Evolutionary conservation across 2,329 filamentous ascomycete species (phyloP).

Genomic region (Aspergillus thermomutatus): DNA sequence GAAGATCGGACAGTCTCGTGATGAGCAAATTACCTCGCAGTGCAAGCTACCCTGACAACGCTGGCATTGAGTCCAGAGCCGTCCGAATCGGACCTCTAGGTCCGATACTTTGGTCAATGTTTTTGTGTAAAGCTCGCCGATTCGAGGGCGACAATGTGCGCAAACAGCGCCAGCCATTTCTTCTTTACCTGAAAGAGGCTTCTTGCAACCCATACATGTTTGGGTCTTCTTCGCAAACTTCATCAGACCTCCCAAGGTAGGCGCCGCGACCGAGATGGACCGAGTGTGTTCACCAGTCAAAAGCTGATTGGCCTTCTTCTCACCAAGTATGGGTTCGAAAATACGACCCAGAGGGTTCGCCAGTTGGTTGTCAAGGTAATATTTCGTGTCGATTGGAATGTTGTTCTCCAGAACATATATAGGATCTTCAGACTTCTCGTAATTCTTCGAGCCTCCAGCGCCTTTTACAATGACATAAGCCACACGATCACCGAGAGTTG

Average conservation of each 20-base stretch:
- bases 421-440: conserved; percentile 94
- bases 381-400: conserved; percentile 94
- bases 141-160: conserved; percentile 74
- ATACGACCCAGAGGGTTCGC: conserved; percentile 92
- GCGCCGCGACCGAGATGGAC: conserved; percentile 88
- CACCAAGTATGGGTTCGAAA: conserved; percentile 95
- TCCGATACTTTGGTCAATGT: conserved; percentile 85
- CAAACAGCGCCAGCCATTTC: conserved; percentile 87
- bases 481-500: conserved; percentile 88
- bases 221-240: conserved; percentile 97
- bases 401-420: conserved; percentile 98
- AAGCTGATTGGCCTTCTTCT: conserved; percentile 82
- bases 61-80: conserved; percentile 98
- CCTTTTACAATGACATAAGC: conserved; percentile 98
- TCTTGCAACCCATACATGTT: conserved; percentile 99
- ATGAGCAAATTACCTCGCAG: conserved; percentile 95
- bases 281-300: conserved; percentile 92
- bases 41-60: conserved; percentile 97
- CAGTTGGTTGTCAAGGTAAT: conserved; percentile 97
- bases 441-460: conserved; percentile 84
- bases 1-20: conserved; percentile 96
- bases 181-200: conserved; percentile 75
- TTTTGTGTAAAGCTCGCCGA: conserved; percentile 92
- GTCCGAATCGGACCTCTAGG: conserved; percentile 85
- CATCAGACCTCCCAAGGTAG: conserved; percentile 90